Base-by-base conservation (phyloP, 148 eudicot genomes). In the Heliamphora exappendiculata region DNA sequence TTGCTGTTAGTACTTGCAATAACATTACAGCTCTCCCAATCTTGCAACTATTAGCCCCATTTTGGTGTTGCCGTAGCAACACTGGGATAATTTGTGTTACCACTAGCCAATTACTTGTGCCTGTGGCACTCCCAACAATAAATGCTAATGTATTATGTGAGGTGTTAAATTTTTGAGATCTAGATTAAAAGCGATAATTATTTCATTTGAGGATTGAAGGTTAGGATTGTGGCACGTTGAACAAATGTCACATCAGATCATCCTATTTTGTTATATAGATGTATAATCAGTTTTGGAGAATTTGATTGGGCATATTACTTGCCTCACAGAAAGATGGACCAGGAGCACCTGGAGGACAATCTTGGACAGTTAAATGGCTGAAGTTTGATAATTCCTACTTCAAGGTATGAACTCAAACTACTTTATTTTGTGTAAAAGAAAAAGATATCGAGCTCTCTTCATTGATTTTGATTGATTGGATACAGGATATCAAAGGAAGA, bases 291-390 rank as follows among this genome's bases (percentile, higher is more conserved):
- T 67, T 37, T 64, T 54, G 50, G 37, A 47, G 49, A 77, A 78
- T 54, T 63, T 44, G 7, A 28, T 12, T 54, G 14, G 14, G 47
- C 53, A 50, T 24, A 22, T 62, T 28, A 47, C 17, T 31, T 67
- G 31, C 78, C 42, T 83, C 72, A 75, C 91, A 95, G 98, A 95
- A 95, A 91, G 98, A 91, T 66, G 98, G 98, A 60, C 98, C 98
- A 28, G 98, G 98, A 82, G 93, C 96, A 49, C 98, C 97, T 67
- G 98, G 98, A 72, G 98, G 98, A 50, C 97, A 92, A 69, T 95
- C 98, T 53, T 95, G 98, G 98, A 95, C 98, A 41, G 90, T 53
- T 44, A 86, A 95, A 81, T 95, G 98, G 98, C 87, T 95, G 76
- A 92, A 93, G 85, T 95, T 95, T 84, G 98, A 95, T 80, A 95